These are phyloP conservation scores for Fistulifera pelliculosa DNA, from an alignment of 108 stramenopile genomes.

Conservation along the genomic window DNA sequence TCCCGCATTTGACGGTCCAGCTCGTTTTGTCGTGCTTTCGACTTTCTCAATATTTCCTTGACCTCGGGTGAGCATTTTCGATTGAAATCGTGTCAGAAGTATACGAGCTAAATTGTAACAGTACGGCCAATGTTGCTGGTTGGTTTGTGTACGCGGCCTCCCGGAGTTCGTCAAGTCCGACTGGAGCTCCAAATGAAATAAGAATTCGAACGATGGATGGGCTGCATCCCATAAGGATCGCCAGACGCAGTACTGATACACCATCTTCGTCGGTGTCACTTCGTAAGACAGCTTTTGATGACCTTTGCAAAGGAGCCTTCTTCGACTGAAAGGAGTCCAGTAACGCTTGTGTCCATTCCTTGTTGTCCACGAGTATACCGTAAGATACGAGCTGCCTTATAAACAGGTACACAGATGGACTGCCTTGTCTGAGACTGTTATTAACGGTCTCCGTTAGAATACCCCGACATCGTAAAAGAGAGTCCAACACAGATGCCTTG, in stretches of 20 bases:
- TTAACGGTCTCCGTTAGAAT: background rate
- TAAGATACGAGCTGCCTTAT: slow-evolving; percentile 7
- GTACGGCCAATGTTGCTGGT: slow-evolving; percentile 15
- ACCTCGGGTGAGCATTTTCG: slow-evolving; percentile 21
- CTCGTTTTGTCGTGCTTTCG: slow-evolving; percentile 16
- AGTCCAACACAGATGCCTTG: background rate
- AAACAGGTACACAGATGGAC: background rate
- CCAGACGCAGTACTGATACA: slow-evolving; percentile 24
- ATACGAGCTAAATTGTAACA: slow-evolving; percentile 24
- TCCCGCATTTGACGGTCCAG: slow-evolving; percentile 15
- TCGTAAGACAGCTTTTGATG: slow-evolving; percentile 7
- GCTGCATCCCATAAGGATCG: slow-evolving; percentile 31
- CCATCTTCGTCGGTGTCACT: slow-evolving; percentile 30
- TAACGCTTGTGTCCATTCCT: slow-evolving; percentile 26
- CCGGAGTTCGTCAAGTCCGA: slow-evolving; percentile 19
- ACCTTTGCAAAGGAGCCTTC: slow-evolving; percentile 4
- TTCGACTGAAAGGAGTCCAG: slow-evolving; percentile 9
- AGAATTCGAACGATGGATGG: slow-evolving; percentile 11
- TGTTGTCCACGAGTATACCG: slow-evolving; percentile 21
- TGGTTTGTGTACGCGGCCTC: slow-evolving; percentile 20
- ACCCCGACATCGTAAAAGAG: background rate
- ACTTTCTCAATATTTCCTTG: slow-evolving; percentile 12
- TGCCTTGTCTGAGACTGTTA: background rate
- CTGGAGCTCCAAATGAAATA: slow-evolving; percentile 21
- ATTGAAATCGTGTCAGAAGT: slow-evolving; percentile 18